A percentile compares a stretch with the other conserved stretches of the same genome.
These are phyloP conservation scores for Aspergillus egyptiacus DNA, from an alignment of 495 filamentous ascomycete species.

Conservation along the genomic window DNA sequence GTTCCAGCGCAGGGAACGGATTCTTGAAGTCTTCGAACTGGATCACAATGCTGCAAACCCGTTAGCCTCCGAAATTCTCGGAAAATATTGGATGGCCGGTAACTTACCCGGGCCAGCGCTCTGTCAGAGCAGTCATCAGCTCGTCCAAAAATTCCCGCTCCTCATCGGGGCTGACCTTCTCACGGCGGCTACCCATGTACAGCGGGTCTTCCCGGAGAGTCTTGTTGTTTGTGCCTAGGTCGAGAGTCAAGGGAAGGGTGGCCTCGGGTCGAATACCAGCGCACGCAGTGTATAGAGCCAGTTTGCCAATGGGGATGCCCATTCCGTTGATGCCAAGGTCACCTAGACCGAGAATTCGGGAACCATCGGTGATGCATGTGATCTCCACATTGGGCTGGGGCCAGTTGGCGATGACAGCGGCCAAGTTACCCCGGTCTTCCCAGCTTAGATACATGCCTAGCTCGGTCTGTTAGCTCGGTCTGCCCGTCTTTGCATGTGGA, in stretches of 20 bases:
- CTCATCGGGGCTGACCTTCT: constrained; percentile 73
- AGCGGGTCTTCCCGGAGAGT: constrained; percentile 81
- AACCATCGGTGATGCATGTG: constrained; percentile 94
- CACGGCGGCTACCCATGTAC: constrained; percentile 82
- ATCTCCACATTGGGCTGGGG: constrained; percentile 84
- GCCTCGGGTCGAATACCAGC: constrained; percentile 90
- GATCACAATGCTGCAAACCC: constrained; percentile 67
- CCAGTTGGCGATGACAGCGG: constrained; percentile 83
- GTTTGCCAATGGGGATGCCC: constrained; percentile 94
- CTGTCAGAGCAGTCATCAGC: constrained; percentile 86
- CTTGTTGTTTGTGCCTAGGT: constrained; percentile 90
- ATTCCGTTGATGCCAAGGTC: constrained; percentile 97
- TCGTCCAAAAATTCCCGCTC: constrained; percentile 95
- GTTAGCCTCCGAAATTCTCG: constrained; percentile 22
- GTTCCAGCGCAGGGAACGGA: constrained; percentile 87
- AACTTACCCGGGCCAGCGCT: constrained; percentile 73
- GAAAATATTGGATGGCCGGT: constrained; percentile 13
- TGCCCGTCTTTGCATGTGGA: constrained; percentile 17
- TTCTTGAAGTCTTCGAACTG: constrained; percentile 99
- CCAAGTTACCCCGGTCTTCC: constrained; percentile 78
- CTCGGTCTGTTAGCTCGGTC: constrained; percentile 23
- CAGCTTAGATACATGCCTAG: constrained; percentile 81
- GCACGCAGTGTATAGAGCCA: constrained; percentile 90
- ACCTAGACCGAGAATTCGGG: constrained; percentile 89
- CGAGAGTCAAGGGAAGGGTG: constrained; percentile 86